Percentiles rank a stretch among this genome's conserved stretches.
These are phyloP conservation scores for Herpetospermum pedunculosum DNA, from an alignment of 306 rosid species.

Conservation along the genomic window DNA sequence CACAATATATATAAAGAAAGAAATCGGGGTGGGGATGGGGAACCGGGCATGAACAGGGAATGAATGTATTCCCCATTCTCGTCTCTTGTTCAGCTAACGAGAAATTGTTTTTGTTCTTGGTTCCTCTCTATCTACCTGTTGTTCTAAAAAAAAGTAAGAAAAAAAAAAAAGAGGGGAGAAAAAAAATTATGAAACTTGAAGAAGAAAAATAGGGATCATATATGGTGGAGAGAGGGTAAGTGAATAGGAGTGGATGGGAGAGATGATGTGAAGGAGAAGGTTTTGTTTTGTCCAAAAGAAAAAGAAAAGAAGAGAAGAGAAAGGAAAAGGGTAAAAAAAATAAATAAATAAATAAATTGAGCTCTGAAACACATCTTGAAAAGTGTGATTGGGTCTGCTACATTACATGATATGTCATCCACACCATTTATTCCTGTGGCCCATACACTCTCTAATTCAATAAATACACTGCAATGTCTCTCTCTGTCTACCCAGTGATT, in stretches of 20 bases:
- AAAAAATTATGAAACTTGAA: background rate
- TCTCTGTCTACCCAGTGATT: background rate
- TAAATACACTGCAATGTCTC: background rate
- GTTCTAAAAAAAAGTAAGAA: too few relatives aligned
- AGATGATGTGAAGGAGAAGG: background rate
- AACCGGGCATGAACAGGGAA: too few relatives aligned
- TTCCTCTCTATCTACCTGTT: too few relatives aligned
- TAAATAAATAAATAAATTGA: background rate
- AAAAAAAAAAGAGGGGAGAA: too few relatives aligned
- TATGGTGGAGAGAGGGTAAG: background rate
- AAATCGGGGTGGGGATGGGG: too few relatives aligned
- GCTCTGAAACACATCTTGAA: conserved; percentile 29
- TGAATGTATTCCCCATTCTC: too few relatives aligned
- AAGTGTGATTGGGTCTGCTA: conserved; percentile 29
- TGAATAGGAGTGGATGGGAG: background rate
- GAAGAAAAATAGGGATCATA: background rate
- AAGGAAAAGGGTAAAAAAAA: background rate
- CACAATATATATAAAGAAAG: too few relatives aligned
- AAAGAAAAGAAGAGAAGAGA: background rate
- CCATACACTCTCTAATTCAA: conserved; percentile 26
- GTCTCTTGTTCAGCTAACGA: too few relatives aligned
- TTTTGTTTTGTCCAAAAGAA: background rate
- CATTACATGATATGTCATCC: conserved; percentile 29
- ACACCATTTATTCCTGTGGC: conserved; percentile 54
- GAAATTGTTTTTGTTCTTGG: too few relatives aligned